Evolutionary conservation across 768 basidiomycete species (phyloP), one percentile per base, ranked within the genome.

Genomic region (Hortiboletus campestris): DNA sequence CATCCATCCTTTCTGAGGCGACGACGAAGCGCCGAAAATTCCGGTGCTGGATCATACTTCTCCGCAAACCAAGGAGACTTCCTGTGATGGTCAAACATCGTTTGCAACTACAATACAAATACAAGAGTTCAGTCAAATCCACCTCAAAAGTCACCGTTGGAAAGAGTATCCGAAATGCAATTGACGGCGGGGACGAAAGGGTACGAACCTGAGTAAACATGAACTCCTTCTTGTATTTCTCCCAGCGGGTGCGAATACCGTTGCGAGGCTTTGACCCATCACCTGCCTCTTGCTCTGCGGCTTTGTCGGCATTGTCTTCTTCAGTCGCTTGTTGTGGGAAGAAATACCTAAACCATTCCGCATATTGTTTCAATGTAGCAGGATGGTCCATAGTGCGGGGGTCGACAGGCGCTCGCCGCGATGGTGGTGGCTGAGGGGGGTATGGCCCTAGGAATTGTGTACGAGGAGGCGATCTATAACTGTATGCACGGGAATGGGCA

Each of bases 21-120:
- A 59, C 78, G 78, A 64, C 95, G 88, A 69, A 94, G 76, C 51
- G 80, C 78, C 52, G 82, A 80, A 67, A 81, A 83, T 63, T 91
- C 88, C 49, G 83, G 77, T 40, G 84, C 73, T 53, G 88, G 88
- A 58, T 94, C 91, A 76, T 98, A 98, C 72, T 92, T 91, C 79
- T 98, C 95, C 53, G 85, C 84, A 78, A 97, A 98, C 95, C 95
- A 98, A 14, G 93, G 88, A n/a, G 91, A 92, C 67, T 89, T 88
- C 74, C 86, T 84, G 77, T 98, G 95, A 74, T 93, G 89, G 34
- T 97, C 89, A 80, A 93, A 97, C 82, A 98, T 89, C 54, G 89
- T 89, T 78, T 92, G 91, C 67, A 96, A 84, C 94, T 98, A 81
- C 70, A 80, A 75, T 74, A 76, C 72, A 72, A 70, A 67, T 66